Evolutionary conservation across 352 stramenopile species (phyloP).

Genomic region (Plasmopara halstedii): DNA sequence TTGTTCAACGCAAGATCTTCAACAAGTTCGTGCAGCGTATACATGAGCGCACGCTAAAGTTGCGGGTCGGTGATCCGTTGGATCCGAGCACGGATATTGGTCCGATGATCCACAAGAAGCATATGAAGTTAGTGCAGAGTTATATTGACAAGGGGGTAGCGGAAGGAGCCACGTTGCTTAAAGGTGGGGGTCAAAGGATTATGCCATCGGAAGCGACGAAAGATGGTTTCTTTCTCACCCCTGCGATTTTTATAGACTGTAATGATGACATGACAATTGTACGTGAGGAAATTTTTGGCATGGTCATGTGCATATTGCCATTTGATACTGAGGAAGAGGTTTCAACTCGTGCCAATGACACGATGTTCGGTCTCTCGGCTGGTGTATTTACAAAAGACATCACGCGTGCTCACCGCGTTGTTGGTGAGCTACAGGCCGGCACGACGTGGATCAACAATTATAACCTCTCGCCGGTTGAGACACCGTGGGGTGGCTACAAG

Average conservation of each 20-base stretch:
- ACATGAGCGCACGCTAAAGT: conserved; percentile 63
- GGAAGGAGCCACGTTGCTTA: conserved; percentile 54
- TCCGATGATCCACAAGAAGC: conserved; percentile 77
- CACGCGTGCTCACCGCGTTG: conserved; percentile 62
- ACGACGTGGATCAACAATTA: conserved; percentile 89
- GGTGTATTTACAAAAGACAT: conserved; percentile 85
- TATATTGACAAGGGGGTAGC: conserved; percentile 55
- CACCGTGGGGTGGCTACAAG: conserved; percentile 89
- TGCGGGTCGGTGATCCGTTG: conserved; percentile 80
- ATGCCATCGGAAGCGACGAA: conserved; percentile 33
- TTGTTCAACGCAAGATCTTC: conserved; percentile 79
- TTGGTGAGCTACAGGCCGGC: conserved; percentile 59
- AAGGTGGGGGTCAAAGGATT: conserved; percentile 45
- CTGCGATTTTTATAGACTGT: conserved; percentile 87
- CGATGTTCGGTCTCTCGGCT: conserved; percentile 71
- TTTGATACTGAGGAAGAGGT: conserved; percentile 75
- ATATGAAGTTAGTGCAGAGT: conserved; percentile 67
- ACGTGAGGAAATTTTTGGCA: conserved; percentile 76
- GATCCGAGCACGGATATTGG: conserved; percentile 77
- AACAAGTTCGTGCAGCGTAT: conserved; percentile 77
- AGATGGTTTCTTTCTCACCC: conserved; percentile 84
- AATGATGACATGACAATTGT: conserved; percentile 86
- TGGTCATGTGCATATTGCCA: conserved; percentile 74
- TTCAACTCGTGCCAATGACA: conserved; percentile 70
- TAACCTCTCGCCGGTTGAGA: conserved; percentile 78